These are phyloP conservation scores for Alternaria sp. DNA, from an alignment of 2,329 filamentous ascomycete genomes.

Conservation along the genomic window DNA sequence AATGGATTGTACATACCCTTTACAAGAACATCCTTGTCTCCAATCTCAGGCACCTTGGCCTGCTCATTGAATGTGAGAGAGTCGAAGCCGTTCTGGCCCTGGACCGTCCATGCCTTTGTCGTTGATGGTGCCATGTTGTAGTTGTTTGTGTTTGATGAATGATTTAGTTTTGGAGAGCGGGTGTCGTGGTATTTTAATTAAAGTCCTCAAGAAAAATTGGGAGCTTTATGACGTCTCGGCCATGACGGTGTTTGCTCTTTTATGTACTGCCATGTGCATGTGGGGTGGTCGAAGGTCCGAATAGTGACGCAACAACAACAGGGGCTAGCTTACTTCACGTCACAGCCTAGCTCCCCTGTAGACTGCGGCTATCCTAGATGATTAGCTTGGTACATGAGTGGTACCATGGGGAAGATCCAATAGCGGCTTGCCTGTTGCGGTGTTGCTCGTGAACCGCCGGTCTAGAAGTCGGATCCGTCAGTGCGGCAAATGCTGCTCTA, in stretches of 20 bases:
- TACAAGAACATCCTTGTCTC: constrained; percentile 77
- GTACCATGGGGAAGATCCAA: background rate
- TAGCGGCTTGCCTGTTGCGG: background rate
- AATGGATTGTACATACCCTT: constrained; percentile 56
- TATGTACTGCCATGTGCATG: constrained; percentile 25
- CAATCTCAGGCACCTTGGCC: constrained; percentile 66
- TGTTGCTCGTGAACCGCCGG: constrained; percentile 5
- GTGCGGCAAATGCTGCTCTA: background rate
- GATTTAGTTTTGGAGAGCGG: background rate
- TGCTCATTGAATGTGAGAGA: constrained; percentile 65
- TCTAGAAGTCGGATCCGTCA: background rate
- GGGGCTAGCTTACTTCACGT: constrained; percentile 14
- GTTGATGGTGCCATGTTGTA: constrained; percentile 53
- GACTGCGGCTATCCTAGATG: constrained; percentile 6
- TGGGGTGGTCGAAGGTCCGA: constrained; percentile 23
- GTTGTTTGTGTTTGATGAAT: background rate
- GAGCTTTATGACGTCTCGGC: constrained; percentile 1
- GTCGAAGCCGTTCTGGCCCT: constrained; percentile 67
- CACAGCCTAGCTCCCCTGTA: constrained; percentile 10
- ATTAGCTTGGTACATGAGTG: constrained; percentile 5
- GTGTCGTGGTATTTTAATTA: background rate
- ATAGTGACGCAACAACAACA: constrained; percentile 35
- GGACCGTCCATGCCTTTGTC: constrained; percentile 67
- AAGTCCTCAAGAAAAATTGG: background rate
- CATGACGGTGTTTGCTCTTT: constrained; percentile 14